A percentile compares a stretch with the other conserved stretches of the same genome.
These are phyloP conservation scores for Alternaria angustiovoidea DNA, from an alignment of 2,329 filamentous ascomycete species.

Conservation along the genomic window DNA sequence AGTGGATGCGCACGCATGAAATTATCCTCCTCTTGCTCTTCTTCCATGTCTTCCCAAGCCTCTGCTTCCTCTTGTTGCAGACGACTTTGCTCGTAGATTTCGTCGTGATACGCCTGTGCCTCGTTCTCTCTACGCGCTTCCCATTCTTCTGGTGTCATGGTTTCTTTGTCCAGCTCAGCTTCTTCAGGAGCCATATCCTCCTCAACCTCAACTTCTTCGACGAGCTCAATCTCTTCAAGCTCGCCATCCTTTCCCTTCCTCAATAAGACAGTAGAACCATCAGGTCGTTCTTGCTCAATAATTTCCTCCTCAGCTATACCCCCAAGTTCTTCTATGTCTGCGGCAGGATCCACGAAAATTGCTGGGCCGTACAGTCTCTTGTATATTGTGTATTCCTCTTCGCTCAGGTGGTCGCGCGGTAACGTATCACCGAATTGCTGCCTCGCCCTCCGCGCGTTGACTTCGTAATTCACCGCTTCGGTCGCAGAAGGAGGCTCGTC, in stretches of 20 bases:
- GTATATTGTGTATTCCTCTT: slow-evolving; percentile 77
- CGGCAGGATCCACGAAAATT: slow-evolving; percentile 67
- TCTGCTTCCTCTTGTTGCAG: slow-evolving; percentile 54
- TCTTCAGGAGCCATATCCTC: slow-evolving; percentile 29
- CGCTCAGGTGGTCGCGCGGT: slow-evolving; percentile 73
- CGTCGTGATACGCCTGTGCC: slow-evolving; percentile 42
- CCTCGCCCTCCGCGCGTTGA: slow-evolving; percentile 73
- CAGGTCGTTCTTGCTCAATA: slow-evolving; percentile 39
- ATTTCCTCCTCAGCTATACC: slow-evolving; percentile 58
- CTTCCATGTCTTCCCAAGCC: slow-evolving; percentile 39
- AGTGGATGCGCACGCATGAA: slow-evolving; percentile 73
- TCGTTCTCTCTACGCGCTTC: slow-evolving; percentile 46
- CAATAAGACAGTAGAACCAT: slow-evolving; percentile 56
- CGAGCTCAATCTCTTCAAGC: slow-evolving; percentile 66
- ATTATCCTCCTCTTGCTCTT: slow-evolving; percentile 46
- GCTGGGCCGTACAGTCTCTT: slow-evolving; percentile 83
- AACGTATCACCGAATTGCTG: slow-evolving; percentile 79
- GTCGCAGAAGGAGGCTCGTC: slow-evolving; percentile 18
- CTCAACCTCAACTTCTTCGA: slow-evolving; percentile 24
- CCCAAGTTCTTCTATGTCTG: slow-evolving; percentile 52
- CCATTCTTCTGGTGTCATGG: slow-evolving; percentile 45
- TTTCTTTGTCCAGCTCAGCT: slow-evolving; percentile 28
- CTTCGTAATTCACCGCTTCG: slow-evolving; percentile 59
- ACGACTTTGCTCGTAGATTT: slow-evolving; percentile 53
- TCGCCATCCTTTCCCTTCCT: slow-evolving; percentile 64